Percentiles rank a stretch among this genome's conserved stretches.
Conservation (phyloP, 2,329 filamentous ascomycete genomes). For the Monascus ruber region DNA sequence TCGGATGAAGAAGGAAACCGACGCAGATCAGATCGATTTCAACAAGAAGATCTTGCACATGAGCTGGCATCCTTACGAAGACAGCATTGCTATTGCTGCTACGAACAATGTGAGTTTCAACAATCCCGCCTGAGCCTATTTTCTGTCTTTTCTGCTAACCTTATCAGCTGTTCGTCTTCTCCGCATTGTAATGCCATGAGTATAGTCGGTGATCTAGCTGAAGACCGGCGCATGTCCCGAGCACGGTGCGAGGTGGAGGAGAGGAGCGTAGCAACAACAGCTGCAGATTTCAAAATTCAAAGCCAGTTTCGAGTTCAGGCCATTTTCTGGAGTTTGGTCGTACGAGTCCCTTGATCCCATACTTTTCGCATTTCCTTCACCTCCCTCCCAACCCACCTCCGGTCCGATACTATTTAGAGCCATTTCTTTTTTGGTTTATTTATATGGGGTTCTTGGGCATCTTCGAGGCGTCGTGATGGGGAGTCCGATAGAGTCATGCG, state of each 20-base stretch:
- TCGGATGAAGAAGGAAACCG: slow-evolving; percentile 97
- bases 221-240: too few relatives aligned
- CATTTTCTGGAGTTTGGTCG: slow-evolving; percentile 13
- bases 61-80: slow-evolving; percentile 99
- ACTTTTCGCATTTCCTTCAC: slow-evolving; percentile 5
- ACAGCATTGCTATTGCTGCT: slow-evolving; percentile 97
- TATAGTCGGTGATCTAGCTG: neutral
- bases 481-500: slow-evolving; percentile 16
- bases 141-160: slow-evolving; percentile 6
- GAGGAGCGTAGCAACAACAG: slow-evolving; percentile 14
- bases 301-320: slow-evolving; percentile 9
- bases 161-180: slow-evolving; percentile 62
- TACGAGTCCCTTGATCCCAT: slow-evolving; percentile 1
- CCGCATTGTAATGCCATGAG: slow-evolving; percentile 46
- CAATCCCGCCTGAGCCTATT: neutral
- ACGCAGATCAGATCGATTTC: slow-evolving; percentile 98
- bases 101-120: slow-evolving; percentile 84
- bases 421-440: slow-evolving; percentile 1
- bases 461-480: slow-evolving; percentile 16
- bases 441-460: slow-evolving; percentile 5
- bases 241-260: slow-evolving; percentile 1
- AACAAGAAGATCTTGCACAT: slow-evolving; percentile 99
- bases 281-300: slow-evolving; percentile 8
- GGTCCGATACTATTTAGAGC: slow-evolving; percentile 2
- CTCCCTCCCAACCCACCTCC: slow-evolving; percentile 2